Percentiles rank a stretch among this genome's conserved stretches.
phyloP scores from a whole-genome alignment of 495 filamentous ascomycete species.

The Penicillium maclennaniae region DNA sequence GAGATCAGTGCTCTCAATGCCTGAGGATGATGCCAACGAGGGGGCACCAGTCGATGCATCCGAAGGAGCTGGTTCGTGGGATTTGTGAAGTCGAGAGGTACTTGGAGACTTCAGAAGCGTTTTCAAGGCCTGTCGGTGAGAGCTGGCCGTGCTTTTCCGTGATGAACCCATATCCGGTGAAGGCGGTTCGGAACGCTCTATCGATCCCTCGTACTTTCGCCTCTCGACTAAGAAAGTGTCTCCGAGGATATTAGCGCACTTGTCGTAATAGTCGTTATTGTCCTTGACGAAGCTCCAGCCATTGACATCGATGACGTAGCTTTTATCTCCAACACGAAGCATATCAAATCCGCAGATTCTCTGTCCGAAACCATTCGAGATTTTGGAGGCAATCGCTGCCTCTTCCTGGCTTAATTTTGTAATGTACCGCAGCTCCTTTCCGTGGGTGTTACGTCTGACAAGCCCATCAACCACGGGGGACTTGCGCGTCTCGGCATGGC shows the following conservation, averaged over 20 bases:
- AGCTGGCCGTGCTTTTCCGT: conserved; percentile 28
- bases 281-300: conserved; percentile 99
- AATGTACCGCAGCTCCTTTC: conserved; percentile 95
- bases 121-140: conserved; percentile 48
- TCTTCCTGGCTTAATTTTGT: conserved; percentile 80
- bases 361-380: conserved; percentile 90
- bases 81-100: conserved; percentile 52
- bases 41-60: conserved; percentile 39
- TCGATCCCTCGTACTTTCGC: conserved; percentile 44
- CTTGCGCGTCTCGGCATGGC: conserved; percentile 95
- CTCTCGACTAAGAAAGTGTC: conserved; percentile 82
- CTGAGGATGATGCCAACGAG: conserved; percentile 51
- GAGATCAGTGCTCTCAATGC: conserved; percentile 35
- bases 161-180: conserved; percentile 30
- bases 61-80: conserved; percentile 35
- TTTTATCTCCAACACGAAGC: conserved; percentile 78
- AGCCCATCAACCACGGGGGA: conserved; percentile 95
- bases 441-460: conserved; percentile 91
- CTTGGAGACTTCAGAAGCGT: conserved; percentile 64
- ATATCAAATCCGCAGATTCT: conserved; percentile 96
- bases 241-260: conserved; percentile 77
- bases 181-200: conserved; percentile 32
- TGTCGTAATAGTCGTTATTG: conserved; percentile 97
- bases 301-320: conserved; percentile 98
- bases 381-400: conserved; percentile 78